Percentiles rank a stretch among this genome's conserved stretches.
phyloP scores from a whole-genome alignment of 148 eudicot genomes.

The Selenicereus undatus region DNA sequence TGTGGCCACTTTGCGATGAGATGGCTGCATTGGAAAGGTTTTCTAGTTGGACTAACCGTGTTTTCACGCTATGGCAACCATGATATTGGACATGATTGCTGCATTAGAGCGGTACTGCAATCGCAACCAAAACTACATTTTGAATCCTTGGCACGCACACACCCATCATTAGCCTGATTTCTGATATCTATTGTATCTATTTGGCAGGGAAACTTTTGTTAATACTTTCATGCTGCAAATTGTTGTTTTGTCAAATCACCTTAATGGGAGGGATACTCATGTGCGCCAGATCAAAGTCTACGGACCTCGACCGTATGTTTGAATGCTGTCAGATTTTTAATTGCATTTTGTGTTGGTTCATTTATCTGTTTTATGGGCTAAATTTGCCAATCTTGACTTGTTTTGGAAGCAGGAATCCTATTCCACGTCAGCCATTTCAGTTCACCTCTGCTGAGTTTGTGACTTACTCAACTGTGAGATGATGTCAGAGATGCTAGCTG shows the following conservation, averaged over 20 bases:
- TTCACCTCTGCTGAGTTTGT: constrained; percentile 39
- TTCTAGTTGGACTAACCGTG: no score
- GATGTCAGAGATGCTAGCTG: constrained; percentile 4
- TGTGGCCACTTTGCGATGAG: no score
- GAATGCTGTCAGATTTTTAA: constrained; percentile 1
- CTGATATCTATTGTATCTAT: constrained; percentile 1
- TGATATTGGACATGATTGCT: no score
- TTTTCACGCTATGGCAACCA: no score
- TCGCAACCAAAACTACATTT: no score
- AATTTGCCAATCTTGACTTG: constrained; percentile 9
- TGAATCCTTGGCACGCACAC: neutral
- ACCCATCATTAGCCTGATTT: neutral
- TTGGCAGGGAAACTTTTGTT: constrained; percentile 81
- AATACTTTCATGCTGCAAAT: constrained; percentile 94
- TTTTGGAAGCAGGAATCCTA: constrained; percentile 34
- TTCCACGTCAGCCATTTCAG: constrained; percentile 43
- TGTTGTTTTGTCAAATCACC: constrained; percentile 75
- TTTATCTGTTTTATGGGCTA: constrained; percentile 4
- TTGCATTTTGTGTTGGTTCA: neutral
- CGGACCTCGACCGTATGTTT: constrained; percentile 81
- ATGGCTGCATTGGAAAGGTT: no score
- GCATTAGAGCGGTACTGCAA: no score
- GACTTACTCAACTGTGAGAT: constrained; percentile 41
- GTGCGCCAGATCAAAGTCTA: constrained; percentile 95
- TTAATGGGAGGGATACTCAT: constrained; percentile 88